A percentile compares a stretch with the other conserved stretches of the same genome.
Conservation (phyloP, 2,329 filamentous ascomycete genomes). For the Xylaria sp. region DNA sequence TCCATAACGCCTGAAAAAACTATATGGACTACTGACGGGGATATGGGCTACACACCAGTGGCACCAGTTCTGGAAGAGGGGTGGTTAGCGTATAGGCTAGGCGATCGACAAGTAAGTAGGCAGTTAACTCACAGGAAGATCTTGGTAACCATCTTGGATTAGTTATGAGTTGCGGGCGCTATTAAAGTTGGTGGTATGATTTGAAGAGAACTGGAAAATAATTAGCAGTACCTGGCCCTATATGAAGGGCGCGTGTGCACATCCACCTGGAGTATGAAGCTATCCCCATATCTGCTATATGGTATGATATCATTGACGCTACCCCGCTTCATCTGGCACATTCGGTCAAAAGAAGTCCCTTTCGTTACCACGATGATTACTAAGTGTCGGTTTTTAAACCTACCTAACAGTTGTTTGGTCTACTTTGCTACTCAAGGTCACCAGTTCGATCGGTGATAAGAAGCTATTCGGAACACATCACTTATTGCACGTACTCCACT, state of each 20-base stretch:
- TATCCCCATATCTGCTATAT: neutral
- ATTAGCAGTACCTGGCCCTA: neutral
- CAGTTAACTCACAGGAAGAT: conserved; percentile 48
- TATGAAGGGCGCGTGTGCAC: neutral
- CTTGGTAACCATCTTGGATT: conserved; percentile 46
- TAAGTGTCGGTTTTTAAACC: no score
- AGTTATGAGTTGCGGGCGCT: neutral
- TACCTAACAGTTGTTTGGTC: no score
- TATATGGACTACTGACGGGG: neutral
- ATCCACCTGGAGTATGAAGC: neutral
- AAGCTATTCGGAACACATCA: neutral
- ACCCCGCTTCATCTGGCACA: conserved; percentile 9
- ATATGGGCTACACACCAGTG: conserved; percentile 44
- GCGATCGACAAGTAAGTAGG: neutral
- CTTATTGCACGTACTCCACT: neutral
- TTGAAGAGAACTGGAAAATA: neutral
- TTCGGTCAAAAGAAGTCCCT: conserved; percentile 9
- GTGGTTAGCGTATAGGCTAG: neutral
- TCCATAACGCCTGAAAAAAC: neutral
- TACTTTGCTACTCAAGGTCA: neutral
- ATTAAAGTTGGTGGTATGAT: neutral
- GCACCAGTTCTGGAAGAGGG: conserved; percentile 47
- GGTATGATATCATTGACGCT: conserved; percentile 7
- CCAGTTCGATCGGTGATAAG: neutral
- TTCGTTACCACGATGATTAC: neutral